Percentiles rank a stretch among this genome's conserved stretches.
Conservation (phyloP, 2,329 filamentous ascomycete species). For the Diaporthe destruens region DNA sequence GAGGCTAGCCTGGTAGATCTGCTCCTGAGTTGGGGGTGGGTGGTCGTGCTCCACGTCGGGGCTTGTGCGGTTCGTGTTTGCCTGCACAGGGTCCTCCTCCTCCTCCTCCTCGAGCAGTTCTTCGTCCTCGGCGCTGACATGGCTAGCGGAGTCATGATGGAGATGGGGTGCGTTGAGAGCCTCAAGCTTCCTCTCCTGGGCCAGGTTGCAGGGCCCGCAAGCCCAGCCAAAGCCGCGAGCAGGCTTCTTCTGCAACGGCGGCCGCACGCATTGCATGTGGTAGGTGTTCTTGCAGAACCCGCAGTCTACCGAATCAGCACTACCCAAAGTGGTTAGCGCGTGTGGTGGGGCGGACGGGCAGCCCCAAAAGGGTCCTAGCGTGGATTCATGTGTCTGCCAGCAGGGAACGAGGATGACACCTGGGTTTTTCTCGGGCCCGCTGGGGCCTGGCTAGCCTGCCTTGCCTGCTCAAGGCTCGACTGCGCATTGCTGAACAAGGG, state of each 20-base stretch:
- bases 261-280: slow-evolving; percentile 97
- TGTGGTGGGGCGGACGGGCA: slow-evolving; percentile 21
- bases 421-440: slow-evolving; percentile 30
- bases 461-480: slow-evolving; percentile 34
- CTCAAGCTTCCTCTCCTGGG: slow-evolving; percentile 93
- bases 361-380: slow-evolving; percentile 36
- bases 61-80: slow-evolving; percentile 72
- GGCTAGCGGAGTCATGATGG: slow-evolving; percentile 74
- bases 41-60: slow-evolving; percentile 71
- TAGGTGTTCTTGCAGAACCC: slow-evolving; percentile 95
- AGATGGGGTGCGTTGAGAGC: slow-evolving; percentile 86
- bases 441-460: slow-evolving; percentile 24
- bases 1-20: slow-evolving; percentile 90
- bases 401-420: slow-evolving; percentile 30
- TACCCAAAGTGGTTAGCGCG: slow-evolving; percentile 53
- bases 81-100: slow-evolving; percentile 72
- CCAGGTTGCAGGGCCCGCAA: slow-evolving; percentile 93
- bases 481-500: slow-evolving; percentile 33
- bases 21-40: slow-evolving; percentile 79
- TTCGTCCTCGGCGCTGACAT: slow-evolving; percentile 74
- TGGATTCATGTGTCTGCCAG: slow-evolving; percentile 33
- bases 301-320: slow-evolving; percentile 95
- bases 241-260: slow-evolving; percentile 92
- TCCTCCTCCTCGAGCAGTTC: slow-evolving; percentile 78
- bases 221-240: slow-evolving; percentile 98